Evolutionary conservation across 257 asterid species (phyloP).

Genomic region (Euphrasia confusa): DNA sequence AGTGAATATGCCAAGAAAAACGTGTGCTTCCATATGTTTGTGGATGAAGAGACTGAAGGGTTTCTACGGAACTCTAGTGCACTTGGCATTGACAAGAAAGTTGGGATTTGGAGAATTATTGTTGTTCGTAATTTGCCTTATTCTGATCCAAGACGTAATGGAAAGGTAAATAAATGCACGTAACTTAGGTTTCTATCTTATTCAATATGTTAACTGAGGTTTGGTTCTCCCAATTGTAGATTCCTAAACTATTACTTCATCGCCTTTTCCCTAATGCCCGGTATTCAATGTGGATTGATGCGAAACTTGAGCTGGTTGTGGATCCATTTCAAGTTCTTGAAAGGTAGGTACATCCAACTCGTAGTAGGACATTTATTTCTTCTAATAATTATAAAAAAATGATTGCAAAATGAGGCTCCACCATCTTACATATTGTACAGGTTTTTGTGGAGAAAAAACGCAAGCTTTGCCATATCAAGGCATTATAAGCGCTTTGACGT

Average conservation of each 20-base stretch:
- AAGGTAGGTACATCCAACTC: constrained; percentile 40
- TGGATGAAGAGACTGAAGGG: constrained; percentile 56
- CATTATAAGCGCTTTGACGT: constrained; percentile 74
- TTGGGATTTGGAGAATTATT: constrained; percentile 66
- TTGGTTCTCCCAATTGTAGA: constrained; percentile 38
- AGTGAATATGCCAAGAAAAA: constrained; percentile 50
- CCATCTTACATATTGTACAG: constrained; percentile 25
- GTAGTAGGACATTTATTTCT: not conserved
- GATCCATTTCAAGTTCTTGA: constrained; percentile 88
- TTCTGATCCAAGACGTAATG: constrained; percentile 71
- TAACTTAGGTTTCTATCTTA: not conserved
- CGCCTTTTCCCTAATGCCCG: constrained; percentile 80
- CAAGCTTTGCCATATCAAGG: constrained; percentile 78
- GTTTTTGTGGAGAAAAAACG: constrained; percentile 76
- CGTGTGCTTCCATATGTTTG: constrained; percentile 71
- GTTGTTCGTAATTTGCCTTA: constrained; percentile 65
- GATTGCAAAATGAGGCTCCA: not conserved
- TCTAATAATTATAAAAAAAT: not conserved
- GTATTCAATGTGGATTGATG: constrained; percentile 92
- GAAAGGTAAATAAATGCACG: constrained; percentile 46
- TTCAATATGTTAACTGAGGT: constrained; percentile 2
- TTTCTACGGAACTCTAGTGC: constrained; percentile 48
- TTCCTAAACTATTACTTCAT: constrained; percentile 87
- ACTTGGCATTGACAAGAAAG: constrained; percentile 46
- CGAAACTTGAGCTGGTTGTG: constrained; percentile 85